Evolutionary conservation across 2,329 filamentous ascomycete genomes (phyloP).

Genomic region (Coniochaeta hoffmannii): DNA sequence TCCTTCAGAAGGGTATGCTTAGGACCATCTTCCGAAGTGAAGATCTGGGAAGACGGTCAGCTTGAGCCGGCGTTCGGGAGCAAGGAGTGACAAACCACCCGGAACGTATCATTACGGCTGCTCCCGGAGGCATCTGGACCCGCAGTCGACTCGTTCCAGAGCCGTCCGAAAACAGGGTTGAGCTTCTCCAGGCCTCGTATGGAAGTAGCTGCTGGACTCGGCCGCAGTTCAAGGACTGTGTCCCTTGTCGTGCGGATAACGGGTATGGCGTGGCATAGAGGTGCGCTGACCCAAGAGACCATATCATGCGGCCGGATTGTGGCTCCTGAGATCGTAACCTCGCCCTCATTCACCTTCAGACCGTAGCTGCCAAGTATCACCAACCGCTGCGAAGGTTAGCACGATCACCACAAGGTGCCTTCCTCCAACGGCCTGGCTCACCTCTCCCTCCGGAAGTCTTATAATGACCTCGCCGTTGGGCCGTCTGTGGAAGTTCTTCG

Average conservation of each 20-base stretch:
- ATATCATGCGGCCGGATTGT: slow-evolving; percentile 41
- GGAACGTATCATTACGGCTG: slow-evolving; percentile 5
- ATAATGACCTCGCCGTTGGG: slow-evolving; percentile 32
- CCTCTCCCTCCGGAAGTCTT: slow-evolving; percentile 41
- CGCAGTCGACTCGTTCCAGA: slow-evolving; percentile 50
- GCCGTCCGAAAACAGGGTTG: slow-evolving; percentile 57
- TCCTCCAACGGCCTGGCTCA: slow-evolving; percentile 16
- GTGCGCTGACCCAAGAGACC: slow-evolving; percentile 54
- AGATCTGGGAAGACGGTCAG: slow-evolving; percentile 35
- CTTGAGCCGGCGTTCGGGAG: not conserved
- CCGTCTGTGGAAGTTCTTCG: slow-evolving; percentile 33
- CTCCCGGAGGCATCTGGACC: not conserved
- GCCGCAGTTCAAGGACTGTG: slow-evolving; percentile 45
- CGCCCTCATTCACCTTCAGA: slow-evolving; percentile 52
- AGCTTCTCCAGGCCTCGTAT: slow-evolving; percentile 49
- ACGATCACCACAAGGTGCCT: not conserved
- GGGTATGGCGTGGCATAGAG: slow-evolving; percentile 62
- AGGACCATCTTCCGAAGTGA: slow-evolving; percentile 43
- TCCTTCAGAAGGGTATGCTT: slow-evolving; percentile 43
- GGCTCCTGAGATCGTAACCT: slow-evolving; percentile 59
- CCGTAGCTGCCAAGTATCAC: slow-evolving; percentile 62
- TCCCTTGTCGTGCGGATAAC: slow-evolving; percentile 49
- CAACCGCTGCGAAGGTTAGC: slow-evolving; percentile 40
- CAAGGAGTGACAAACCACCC: not conserved
- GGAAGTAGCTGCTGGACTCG: slow-evolving; percentile 39